phyloP scores from a whole-genome alignment of 2,329 filamentous ascomycete species.

The Furcasterigmium sp. region DNA sequence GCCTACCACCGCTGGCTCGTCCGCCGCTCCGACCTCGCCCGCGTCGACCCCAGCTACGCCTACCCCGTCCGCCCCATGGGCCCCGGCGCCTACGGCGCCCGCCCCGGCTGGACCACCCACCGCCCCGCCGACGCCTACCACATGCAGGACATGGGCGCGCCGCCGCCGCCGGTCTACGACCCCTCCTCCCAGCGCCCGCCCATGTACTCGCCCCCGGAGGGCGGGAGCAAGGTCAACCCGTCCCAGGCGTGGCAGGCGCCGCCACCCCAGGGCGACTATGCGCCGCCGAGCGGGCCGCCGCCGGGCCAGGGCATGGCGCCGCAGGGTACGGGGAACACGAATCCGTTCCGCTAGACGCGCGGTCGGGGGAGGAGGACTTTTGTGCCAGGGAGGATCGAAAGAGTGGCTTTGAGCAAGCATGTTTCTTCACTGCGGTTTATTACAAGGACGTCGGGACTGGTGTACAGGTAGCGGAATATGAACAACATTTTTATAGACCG shows the following conservation, averaged over 20 bases:
- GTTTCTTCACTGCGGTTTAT: too few relatives aligned
- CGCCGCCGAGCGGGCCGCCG: constrained; percentile 45
- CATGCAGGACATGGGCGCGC: constrained; percentile 48
- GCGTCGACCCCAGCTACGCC: constrained; percentile 44
- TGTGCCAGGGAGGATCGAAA: too few relatives aligned
- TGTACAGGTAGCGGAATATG: too few relatives aligned
- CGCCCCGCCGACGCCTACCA: constrained; percentile 26
- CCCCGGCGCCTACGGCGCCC: constrained; percentile 34
- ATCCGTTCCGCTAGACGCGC: constrained; percentile 13
- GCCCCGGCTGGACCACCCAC: constrained; percentile 23
- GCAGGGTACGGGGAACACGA: constrained; percentile 27
- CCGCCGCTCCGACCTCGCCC: constrained; percentile 36
- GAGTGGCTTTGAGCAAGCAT: too few relatives aligned
- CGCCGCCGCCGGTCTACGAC: constrained; percentile 49
- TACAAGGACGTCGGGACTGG: too few relatives aligned
- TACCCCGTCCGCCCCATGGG: constrained; percentile 24
- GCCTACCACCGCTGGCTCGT: constrained; percentile 65
- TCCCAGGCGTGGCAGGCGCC: constrained; percentile 41
- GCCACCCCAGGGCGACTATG: constrained; percentile 16
- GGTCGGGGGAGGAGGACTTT: constrained; percentile 12
- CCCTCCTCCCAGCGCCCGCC: constrained; percentile 46
- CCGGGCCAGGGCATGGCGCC: constrained; percentile 22
- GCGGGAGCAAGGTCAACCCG: constrained; percentile 48
- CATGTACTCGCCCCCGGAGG: constrained; percentile 46
- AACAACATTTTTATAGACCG: too few relatives aligned